Evolutionary conservation across 129 eudicot genomes (phyloP).

Genomic region (Flaveria sonorensis): DNA sequence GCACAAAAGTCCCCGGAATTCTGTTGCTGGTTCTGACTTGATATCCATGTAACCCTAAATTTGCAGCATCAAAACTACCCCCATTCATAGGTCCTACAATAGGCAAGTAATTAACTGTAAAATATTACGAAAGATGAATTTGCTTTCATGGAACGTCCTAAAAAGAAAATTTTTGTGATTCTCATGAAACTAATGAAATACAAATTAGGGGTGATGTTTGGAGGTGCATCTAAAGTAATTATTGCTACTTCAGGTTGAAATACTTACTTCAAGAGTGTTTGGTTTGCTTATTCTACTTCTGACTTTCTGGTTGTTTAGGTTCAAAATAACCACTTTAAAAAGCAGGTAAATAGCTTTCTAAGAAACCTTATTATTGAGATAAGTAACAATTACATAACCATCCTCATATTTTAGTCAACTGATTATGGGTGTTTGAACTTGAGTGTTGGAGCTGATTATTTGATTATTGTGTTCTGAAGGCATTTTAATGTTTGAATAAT

Average conservation of each 20-base stretch:
- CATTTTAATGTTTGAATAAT: too few relatives aligned
- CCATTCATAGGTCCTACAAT: constrained; percentile 52
- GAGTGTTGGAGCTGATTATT: too few relatives aligned
- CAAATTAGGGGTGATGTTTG: constrained; percentile 10
- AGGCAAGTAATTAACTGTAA: constrained; percentile 17
- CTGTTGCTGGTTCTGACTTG: constrained; percentile 55
- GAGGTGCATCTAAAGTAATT: neutral
- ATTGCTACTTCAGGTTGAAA: neutral
- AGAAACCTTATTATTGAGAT: too few relatives aligned
- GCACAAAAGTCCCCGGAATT: constrained; percentile 53
- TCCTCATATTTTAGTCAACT: too few relatives aligned
- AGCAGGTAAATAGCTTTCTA: too few relatives aligned
- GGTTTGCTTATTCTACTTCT: neutral
- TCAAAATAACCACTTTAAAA: too few relatives aligned
- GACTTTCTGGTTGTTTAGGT: too few relatives aligned
- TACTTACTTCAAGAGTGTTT: neutral
- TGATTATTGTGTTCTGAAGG: too few relatives aligned
- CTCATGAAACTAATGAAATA: neutral
- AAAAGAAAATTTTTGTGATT: constrained; percentile 8
- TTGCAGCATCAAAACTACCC: constrained; percentile 49
- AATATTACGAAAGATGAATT: constrained; percentile 7
- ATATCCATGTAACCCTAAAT: constrained; percentile 59
- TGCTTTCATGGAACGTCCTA: neutral
- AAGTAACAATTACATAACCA: too few relatives aligned
- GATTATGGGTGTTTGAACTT: too few relatives aligned